Percentiles rank a stretch among this genome's conserved stretches.
phyloP scores from a whole-genome alignment of 768 basidiomycete species.

The Lyophyllum decastes region DNA sequence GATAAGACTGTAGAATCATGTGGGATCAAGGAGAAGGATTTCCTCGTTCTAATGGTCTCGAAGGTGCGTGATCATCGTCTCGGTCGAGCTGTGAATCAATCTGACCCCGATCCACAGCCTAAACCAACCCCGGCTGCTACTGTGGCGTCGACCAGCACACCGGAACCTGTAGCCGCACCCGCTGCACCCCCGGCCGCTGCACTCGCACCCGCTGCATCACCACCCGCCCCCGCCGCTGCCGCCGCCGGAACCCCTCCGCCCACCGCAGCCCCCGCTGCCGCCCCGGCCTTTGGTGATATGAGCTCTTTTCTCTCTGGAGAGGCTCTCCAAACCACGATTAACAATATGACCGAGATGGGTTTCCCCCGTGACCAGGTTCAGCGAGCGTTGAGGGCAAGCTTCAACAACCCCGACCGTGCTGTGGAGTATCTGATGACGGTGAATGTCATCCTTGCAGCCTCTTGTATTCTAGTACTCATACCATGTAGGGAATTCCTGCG shows the following conservation, averaged over 20 bases:
- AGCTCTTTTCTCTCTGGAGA: slow-evolving; percentile 75
- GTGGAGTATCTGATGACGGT: slow-evolving; percentile 98
- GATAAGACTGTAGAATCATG: slow-evolving; percentile 85
- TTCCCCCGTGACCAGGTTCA: slow-evolving; percentile 84
- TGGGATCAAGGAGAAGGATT: slow-evolving; percentile 97
- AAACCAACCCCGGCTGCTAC: slow-evolving; percentile 25
- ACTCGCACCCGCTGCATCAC: slow-evolving; percentile 25
- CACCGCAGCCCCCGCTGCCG: slow-evolving; percentile 31
- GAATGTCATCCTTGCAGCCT: slow-evolving; percentile 24
- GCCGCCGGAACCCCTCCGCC: slow-evolving; percentile 21
- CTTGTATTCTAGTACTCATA: slow-evolving; percentile 5
- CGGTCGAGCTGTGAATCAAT: slow-evolving; percentile 22
- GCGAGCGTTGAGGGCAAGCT: slow-evolving; percentile 88
- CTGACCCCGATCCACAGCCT: slow-evolving; percentile 22
- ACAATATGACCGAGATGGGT: slow-evolving; percentile 93
- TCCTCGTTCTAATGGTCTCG: slow-evolving; percentile 98
- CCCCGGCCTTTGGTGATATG: slow-evolving; percentile 44
- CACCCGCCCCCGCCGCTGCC: slow-evolving; percentile 25
- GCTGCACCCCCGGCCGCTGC: slow-evolving; percentile 27
- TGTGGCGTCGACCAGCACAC: slow-evolving; percentile 32
- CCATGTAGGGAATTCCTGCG: slow-evolving; percentile 73
- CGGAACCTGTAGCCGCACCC: slow-evolving; percentile 26
- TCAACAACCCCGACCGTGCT: slow-evolving; percentile 96
- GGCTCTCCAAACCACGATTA: slow-evolving; percentile 74
- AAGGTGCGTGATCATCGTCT: slow-evolving; percentile 59